Evolutionary conservation across 176 grass and related monocot species (phyloP), one percentile per base, ranked within the genome.

Genomic region (Avena eriantha): DNA sequence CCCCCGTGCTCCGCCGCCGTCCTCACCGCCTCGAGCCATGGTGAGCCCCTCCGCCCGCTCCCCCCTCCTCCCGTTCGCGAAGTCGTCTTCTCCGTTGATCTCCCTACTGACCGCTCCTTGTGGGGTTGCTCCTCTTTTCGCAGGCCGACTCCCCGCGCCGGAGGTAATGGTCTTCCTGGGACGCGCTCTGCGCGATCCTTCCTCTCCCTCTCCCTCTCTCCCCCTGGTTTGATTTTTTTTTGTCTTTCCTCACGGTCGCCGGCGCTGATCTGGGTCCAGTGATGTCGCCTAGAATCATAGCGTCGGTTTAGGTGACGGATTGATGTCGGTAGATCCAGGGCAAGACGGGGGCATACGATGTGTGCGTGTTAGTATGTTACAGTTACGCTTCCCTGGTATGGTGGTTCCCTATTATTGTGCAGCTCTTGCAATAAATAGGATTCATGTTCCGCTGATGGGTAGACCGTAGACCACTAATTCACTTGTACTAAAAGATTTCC

Each of bases 131-230:
- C 46, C 17, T 45, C 46, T 90, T 46, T 58, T 74, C 7, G 77
- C 92, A 94, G 92, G 92, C 92, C 10, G 92, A 94, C 43, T 85
- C 92, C 36, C 92, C 86, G 49, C 92, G 89, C 75, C 72, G 82
- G 65, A 89, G 89, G 92, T 92, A 91, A 91, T 50, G 46, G 14
- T 51, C 3, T 4, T 21, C 56, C 56, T 7, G 39, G 2, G 41
- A 2, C 16, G 61, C 22, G 24, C 12, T 61, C 23, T 54, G 2
- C 15, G 35, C 71, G 19, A 36, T 46, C 33, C 69, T 7, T 59
- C 26, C 17, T 12, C 10, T 4, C 39, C 2, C 36, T 1, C 35
- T 3, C 50, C 4, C 68, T 22, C 35, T 36, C 58, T 67, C 58
- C 29, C 29, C 29, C 29, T 29, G 0, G 29, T 29, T 29, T 29